These are phyloP conservation scores for Astragalus membranaceus DNA, from an alignment of 306 rosid genomes.

Conservation along the genomic window DNA sequence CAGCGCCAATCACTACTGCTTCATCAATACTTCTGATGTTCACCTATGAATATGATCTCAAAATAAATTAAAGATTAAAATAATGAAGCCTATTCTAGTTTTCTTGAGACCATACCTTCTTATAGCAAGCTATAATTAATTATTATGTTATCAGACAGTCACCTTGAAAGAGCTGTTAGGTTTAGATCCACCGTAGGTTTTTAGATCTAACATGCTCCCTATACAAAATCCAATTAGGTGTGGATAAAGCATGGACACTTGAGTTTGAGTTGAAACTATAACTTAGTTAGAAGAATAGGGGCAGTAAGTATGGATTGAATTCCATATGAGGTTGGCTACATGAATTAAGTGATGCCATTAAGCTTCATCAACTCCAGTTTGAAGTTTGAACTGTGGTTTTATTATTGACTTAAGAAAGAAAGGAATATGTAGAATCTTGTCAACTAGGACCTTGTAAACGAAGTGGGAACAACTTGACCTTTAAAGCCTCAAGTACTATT, in stretches of 20 bases:
- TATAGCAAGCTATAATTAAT: neutral
- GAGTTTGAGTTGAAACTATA: conserved; percentile 6
- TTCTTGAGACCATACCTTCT: neutral
- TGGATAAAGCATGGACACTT: neutral
- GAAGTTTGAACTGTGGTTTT: neutral
- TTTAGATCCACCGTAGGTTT: neutral
- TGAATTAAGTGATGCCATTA: neutral
- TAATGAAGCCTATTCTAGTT: conserved; percentile 10
- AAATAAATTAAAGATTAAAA: conserved; percentile 13
- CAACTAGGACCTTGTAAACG: conserved; percentile 3
- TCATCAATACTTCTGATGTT: conserved; percentile 97
- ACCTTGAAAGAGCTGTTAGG: conserved; percentile 3
- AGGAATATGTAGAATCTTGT: conserved; percentile 4
- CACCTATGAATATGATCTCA: conserved; percentile 48
- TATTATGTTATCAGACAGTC: neutral
- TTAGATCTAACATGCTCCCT: neutral
- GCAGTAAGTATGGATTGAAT: neutral
- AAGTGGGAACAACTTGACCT: neutral
- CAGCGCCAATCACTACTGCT: conserved; percentile 97
- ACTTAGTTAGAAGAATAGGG: conserved; percentile 1
- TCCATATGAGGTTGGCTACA: neutral
- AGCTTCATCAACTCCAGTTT: neutral
- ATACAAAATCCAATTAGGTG: neutral
- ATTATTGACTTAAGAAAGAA: neutral
- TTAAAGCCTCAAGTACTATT: neutral